These are phyloP conservation scores for Melastoma malabathricum DNA, from an alignment of 345 rosid genomes.

Conservation along the genomic window DNA sequence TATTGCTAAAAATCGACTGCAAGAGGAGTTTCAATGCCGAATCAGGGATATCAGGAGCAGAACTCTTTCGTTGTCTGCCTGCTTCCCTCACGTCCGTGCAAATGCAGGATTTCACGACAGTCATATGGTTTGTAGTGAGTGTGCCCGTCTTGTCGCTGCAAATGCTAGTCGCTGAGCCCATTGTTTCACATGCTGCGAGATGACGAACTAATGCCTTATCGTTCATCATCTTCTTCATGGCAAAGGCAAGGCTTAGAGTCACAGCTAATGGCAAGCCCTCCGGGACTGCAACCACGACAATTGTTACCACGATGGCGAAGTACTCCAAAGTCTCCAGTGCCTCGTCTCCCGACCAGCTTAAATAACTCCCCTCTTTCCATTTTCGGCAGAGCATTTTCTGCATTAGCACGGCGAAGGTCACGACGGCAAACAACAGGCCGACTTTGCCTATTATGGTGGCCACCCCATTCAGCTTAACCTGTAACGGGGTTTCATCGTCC, in stretches of 20 bases:
- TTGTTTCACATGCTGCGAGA: conserved; percentile 90
- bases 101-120: conserved; percentile 80
- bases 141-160: conserved; percentile 96
- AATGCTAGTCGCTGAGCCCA: conserved; percentile 93
- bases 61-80: conserved; percentile 21
- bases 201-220: conserved; percentile 90
- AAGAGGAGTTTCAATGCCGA: conserved; percentile 38
- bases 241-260: conserved; percentile 91
- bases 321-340: conserved; percentile 62
- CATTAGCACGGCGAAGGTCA: conserved; percentile 73
- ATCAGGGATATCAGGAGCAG: conserved; percentile 47
- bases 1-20: conserved; percentile 78
- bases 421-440: conserved; percentile 70
- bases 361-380: conserved; percentile 30
- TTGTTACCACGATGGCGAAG: conserved; percentile 86
- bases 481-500: conserved; percentile 90
- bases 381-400: conserved; percentile 59
- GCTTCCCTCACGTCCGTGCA: conserved; percentile 52
- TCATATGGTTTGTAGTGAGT: conserved; percentile 83
- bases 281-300: conserved; percentile 94
- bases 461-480: conserved; percentile 86
- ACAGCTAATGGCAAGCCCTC: conserved; percentile 94
- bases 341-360: conserved; percentile 71
- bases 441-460: conserved; percentile 82
- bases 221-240: conserved; percentile 98